Percentiles rank a stretch among this genome's conserved stretches.
phyloP scores from a whole-genome alignment of 208 protist species.

The Naegleria fowleri region DNA sequence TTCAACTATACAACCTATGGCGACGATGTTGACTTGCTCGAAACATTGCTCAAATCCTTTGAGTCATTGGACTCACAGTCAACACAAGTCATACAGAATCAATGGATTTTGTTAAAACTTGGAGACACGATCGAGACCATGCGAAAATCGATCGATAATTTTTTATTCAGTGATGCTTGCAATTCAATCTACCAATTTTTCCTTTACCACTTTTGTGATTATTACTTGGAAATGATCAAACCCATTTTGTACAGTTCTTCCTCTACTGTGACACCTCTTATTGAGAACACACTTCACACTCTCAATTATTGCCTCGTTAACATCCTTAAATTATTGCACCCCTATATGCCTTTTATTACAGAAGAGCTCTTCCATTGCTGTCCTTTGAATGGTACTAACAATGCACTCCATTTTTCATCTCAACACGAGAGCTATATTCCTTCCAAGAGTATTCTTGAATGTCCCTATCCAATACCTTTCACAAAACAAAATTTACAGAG shows the following conservation, averaged over 20 bases:
- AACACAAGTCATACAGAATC: constrained; percentile 80
- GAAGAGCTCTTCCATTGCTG: constrained; percentile 96
- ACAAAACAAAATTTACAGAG: background rate
- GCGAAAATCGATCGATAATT: constrained; percentile 68
- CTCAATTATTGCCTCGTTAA: constrained; percentile 80
- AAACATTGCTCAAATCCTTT: background rate
- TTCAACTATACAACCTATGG: background rate
- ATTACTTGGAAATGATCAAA: constrained; percentile 66
- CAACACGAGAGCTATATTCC: constrained; percentile 50
- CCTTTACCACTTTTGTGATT: constrained; percentile 95
- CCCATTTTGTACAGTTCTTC: background rate
- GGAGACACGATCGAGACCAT: constrained; percentile 64
- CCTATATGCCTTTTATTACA: constrained; percentile 99
- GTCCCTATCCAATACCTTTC: constrained; percentile 56
- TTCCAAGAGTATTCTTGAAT: constrained; percentile 69
- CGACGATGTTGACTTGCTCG: background rate
- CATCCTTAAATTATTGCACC: constrained; percentile 89
- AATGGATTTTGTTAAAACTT: constrained; percentile 66
- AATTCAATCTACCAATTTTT: constrained; percentile 89
- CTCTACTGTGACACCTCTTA: constrained; percentile 44
- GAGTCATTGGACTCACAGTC: constrained; percentile 33
- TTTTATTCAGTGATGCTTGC: constrained; percentile 82
- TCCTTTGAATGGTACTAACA: constrained; percentile 38
- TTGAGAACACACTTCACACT: constrained; percentile 77
- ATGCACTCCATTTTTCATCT: constrained; percentile 36